Evolutionary conservation across 2,329 filamentous ascomycete species (phyloP).

Genomic region (Cordyceps cateniannulata): DNA sequence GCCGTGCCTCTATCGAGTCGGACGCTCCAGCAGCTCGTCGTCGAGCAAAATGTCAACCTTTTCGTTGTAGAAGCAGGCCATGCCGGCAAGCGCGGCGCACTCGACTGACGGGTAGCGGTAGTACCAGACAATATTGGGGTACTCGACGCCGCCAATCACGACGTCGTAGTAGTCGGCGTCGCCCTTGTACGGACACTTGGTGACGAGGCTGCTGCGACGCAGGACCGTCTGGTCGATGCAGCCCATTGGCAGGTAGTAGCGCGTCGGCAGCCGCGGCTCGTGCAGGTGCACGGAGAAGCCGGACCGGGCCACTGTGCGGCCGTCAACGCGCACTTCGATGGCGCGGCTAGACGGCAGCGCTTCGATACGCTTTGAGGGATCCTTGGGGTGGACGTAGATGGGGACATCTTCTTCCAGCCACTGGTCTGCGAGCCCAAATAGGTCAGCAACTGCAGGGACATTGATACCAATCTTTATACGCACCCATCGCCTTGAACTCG

Average conservation of each 20-base stretch:
- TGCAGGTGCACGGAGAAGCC: constrained; percentile 45
- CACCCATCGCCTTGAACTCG: constrained; percentile 30
- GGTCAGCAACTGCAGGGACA: no score
- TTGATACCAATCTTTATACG: background rate
- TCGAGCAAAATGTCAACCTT: constrained; percentile 58
- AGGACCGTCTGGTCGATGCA: constrained; percentile 40
- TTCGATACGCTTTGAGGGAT: constrained; percentile 60
- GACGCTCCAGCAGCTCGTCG: constrained; percentile 32
- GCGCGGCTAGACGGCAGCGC: constrained; percentile 48
- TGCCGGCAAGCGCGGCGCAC: constrained; percentile 46
- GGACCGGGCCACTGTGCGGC: constrained; percentile 40
- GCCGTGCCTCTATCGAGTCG: constrained; percentile 18
- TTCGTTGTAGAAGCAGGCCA: constrained; percentile 62
- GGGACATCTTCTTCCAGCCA: constrained; percentile 51
- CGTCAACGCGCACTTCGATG: constrained; percentile 43
- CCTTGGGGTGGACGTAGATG: constrained; percentile 58
- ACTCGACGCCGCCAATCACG: constrained; percentile 35
- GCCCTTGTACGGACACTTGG: constrained; percentile 62
- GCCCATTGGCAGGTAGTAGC: constrained; percentile 53
- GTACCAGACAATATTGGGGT: constrained; percentile 54
- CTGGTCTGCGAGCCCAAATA: constrained; percentile 23
- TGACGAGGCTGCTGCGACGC: constrained; percentile 43
- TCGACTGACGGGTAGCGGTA: constrained; percentile 53
- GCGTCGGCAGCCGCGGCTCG: constrained; percentile 52
- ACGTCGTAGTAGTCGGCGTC: constrained; percentile 56